A percentile compares a stretch with the other conserved stretches of the same genome.
These are phyloP conservation scores for Amaranthus tricolor DNA, from an alignment of 179 eudicot species.

Conservation along the genomic window DNA sequence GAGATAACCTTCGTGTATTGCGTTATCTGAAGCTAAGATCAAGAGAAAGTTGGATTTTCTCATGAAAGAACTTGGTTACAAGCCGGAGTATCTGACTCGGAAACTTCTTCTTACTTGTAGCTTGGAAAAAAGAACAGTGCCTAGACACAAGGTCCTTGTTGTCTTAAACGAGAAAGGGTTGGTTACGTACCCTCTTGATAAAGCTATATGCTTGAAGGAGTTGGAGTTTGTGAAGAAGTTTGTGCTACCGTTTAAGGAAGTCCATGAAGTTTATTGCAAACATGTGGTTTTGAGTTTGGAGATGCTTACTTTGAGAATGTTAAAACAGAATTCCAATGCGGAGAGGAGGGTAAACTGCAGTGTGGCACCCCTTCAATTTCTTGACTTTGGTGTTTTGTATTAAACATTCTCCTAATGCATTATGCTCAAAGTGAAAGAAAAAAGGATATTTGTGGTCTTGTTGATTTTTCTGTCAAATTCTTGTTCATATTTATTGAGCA, in stretches of 20 bases:
- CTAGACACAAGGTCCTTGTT: conserved; percentile 24
- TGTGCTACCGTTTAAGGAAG: conserved; percentile 27
- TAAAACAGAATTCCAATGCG: not conserved
- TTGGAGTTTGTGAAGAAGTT: conserved; percentile 20
- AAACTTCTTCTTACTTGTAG: conserved; percentile 19
- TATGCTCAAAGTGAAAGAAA: too few relatives aligned
- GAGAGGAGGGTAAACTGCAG: not conserved
- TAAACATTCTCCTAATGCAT: too few relatives aligned
- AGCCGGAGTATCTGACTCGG: conserved; percentile 18
- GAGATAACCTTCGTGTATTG: conserved; percentile 18
- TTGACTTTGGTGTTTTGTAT: not conserved
- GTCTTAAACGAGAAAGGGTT: conserved; percentile 26
- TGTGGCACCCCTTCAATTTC: not conserved
- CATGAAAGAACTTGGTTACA: conserved; percentile 37
- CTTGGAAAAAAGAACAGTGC: conserved; percentile 31
- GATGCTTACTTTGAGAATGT: not conserved
- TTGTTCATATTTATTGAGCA: too few relatives aligned
- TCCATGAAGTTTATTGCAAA: conserved; percentile 18
- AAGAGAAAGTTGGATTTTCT: conserved; percentile 21
- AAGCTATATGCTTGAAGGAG: conserved; percentile 1
- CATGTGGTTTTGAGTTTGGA: not conserved
- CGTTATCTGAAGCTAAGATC: conserved; percentile 21
- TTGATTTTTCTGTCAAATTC: too few relatives aligned
- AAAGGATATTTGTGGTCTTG: too few relatives aligned
- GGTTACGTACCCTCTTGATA: conserved; percentile 7